phyloP scores from a whole-genome alignment of 345 rosid species.

The Microcos paniculata region DNA sequence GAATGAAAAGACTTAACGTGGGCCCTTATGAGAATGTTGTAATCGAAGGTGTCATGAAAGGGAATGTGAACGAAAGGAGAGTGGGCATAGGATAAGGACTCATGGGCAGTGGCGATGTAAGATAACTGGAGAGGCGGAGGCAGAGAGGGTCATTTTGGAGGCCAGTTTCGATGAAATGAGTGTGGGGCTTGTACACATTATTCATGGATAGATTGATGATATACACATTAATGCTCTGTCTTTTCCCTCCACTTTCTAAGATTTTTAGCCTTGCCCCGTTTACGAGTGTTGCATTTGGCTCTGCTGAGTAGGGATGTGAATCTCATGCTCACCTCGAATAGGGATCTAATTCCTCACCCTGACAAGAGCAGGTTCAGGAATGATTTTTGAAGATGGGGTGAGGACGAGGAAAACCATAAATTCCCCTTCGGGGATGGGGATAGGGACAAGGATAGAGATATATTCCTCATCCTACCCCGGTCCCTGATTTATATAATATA shows the following conservation, averaged over 20 bases:
- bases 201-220: constrained; percentile 19
- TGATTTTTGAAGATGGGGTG: too few species aligned
- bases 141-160: constrained; percentile 19
- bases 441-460: too few species aligned
- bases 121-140: constrained; percentile 36
- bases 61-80: constrained; percentile 26
- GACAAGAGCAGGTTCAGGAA: too few species aligned
- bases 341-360: too few species aligned
- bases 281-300: too few species aligned
- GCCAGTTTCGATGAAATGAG: constrained; percentile 31
- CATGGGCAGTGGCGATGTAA: constrained; percentile 30
- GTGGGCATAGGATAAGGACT: constrained; percentile 33
- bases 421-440: too few species aligned
- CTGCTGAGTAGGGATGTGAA: too few species aligned
- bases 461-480: too few species aligned
- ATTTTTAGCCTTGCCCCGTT: too few species aligned
- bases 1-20: constrained; percentile 39
- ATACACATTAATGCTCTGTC: not conserved
- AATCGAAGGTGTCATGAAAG: constrained; percentile 38
- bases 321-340: too few species aligned
- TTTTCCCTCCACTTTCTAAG: not conserved
- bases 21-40: constrained; percentile 45
- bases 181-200: constrained; percentile 35
- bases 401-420: too few species aligned
- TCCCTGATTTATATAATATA: too few species aligned